phyloP scores from a whole-genome alignment of 805 yeast species.

The Monosporozyma servazzii region DNA sequence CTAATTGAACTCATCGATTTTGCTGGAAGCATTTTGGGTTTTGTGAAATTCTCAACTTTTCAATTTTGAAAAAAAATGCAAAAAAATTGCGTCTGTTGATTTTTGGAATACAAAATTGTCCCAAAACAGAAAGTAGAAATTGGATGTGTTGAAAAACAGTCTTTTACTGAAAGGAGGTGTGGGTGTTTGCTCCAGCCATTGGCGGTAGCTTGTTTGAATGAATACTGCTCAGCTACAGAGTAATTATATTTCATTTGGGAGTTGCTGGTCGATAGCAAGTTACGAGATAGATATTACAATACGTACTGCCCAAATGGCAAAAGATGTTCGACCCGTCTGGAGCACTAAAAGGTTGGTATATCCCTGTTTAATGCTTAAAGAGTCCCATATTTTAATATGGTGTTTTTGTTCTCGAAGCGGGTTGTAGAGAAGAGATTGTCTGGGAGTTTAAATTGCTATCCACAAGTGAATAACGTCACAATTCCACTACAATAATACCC shows the following conservation, averaged over 20 bases:
- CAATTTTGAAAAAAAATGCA: neutral
- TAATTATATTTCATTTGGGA: too few relatives aligned
- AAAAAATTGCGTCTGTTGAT: neutral
- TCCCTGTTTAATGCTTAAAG: slow-evolving; percentile 9
- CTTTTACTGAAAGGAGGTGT: neutral
- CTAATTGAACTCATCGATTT: neutral
- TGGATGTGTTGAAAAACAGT: neutral
- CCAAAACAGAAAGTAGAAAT: too few relatives aligned
- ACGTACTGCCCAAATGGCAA: neutral
- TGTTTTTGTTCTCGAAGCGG: slow-evolving; percentile 26
- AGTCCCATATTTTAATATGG: slow-evolving; percentile 2
- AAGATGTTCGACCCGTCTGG: slow-evolving; percentile 22
- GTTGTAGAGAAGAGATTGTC: slow-evolving; percentile 33
- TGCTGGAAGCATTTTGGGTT: neutral
- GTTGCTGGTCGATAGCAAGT: neutral
- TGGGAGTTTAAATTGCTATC: slow-evolving; percentile 10
- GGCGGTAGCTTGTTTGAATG: neutral
- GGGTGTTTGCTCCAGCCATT: neutral
- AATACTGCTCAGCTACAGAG: too few relatives aligned
- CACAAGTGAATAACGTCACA: slow-evolving; percentile 16
- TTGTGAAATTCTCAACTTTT: neutral
- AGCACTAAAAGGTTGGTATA: slow-evolving; percentile 13
- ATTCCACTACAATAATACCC: slow-evolving; percentile 33
- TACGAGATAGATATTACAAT: neutral
- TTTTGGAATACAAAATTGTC: neutral